phyloP scores from a whole-genome alignment of 2,329 filamentous ascomycete species.

The Macrophomina phaseolina region DNA sequence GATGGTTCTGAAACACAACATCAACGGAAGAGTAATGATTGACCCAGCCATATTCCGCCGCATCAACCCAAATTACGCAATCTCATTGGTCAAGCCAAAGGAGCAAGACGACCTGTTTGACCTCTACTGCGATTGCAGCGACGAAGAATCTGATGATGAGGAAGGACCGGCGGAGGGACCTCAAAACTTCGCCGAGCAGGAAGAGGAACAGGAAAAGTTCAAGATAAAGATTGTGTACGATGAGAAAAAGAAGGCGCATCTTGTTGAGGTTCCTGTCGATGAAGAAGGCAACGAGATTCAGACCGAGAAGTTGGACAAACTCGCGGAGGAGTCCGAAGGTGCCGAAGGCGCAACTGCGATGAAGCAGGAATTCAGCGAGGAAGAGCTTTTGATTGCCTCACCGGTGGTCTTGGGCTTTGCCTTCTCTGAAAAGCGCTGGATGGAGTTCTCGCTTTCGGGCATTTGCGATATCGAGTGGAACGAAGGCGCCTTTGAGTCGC shows the following conservation, averaged over 20 bases:
- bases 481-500: conserved; percentile 77
- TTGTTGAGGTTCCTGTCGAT: conserved; percentile 62
- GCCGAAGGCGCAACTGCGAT: conserved; percentile 31
- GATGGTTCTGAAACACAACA: conserved; percentile 76
- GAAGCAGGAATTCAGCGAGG: conserved; percentile 71
- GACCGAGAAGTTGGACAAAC: conserved; percentile 63
- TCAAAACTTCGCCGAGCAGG: conserved; percentile 34
- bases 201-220: conserved; percentile 17
- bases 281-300: conserved; percentile 62
- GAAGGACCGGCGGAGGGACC: conserved; percentile 39
- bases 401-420: conserved; percentile 86
- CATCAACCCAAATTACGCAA: conserved; percentile 84
- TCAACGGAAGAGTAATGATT: conserved; percentile 87
- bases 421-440: conserved; percentile 87
- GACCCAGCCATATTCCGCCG: conserved; percentile 82
- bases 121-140: conserved; percentile 56
- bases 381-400: conserved; percentile 83
- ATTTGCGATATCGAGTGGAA: conserved; percentile 86
- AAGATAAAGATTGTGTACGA: conserved; percentile 31
- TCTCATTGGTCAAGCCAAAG: conserved; percentile 75
- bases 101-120: conserved; percentile 60
- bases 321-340: conserved; percentile 42
- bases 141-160: conserved; percentile 59
- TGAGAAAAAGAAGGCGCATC: conserved; percentile 45
- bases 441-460: conserved; percentile 82